Evolutionary conservation across 108 stramenopile species (phyloP).

Genomic region (Fragilaria radians): DNA sequence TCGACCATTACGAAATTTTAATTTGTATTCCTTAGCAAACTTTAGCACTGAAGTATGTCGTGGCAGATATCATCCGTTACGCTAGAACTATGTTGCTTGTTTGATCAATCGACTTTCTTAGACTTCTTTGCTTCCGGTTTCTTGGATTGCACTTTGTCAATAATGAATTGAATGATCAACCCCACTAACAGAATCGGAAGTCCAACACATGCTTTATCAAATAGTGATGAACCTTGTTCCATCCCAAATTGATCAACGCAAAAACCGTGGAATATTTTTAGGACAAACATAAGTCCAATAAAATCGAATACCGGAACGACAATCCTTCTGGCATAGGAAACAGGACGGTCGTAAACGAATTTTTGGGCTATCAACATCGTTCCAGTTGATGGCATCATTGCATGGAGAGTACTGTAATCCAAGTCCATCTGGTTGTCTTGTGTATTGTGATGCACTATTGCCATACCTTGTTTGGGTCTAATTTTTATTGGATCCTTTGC

Average conservation of each 20-base stretch:
- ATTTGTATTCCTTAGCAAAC: too few relatives aligned
- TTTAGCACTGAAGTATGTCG: too few relatives aligned
- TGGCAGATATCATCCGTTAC: too few relatives aligned
- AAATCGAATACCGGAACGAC: slow-evolving; percentile 73
- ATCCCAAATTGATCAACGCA: slow-evolving; percentile 68
- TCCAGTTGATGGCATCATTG: slow-evolving; percentile 33
- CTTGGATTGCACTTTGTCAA: neutral
- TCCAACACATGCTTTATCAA: slow-evolving; percentile 66
- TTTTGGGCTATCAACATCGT: slow-evolving; percentile 72
- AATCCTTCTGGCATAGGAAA: slow-evolving; percentile 44
- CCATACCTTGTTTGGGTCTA: slow-evolving; percentile 61
- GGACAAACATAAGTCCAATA: slow-evolving; percentile 42
- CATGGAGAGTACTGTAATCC: slow-evolving; percentile 59
- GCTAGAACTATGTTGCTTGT: too few relatives aligned
- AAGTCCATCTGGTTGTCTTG: slow-evolving; percentile 51
- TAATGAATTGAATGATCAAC: slow-evolving; percentile 11
- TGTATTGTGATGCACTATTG: slow-evolving; percentile 83
- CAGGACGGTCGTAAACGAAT: slow-evolving; percentile 62
- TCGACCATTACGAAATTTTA: too few relatives aligned
- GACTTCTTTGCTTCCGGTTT: neutral
- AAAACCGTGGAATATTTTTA: slow-evolving; percentile 29
- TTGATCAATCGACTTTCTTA: too few relatives aligned
- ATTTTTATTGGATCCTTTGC: slow-evolving; percentile 52
- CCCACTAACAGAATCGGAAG: slow-evolving; percentile 48
- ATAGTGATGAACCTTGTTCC: slow-evolving; percentile 53